A percentile compares a stretch with the other conserved stretches of the same genome.
phyloP scores from a whole-genome alignment of 192 early-diverging fungal genomes.

The Hyaloraphidium curvatum region DNA sequence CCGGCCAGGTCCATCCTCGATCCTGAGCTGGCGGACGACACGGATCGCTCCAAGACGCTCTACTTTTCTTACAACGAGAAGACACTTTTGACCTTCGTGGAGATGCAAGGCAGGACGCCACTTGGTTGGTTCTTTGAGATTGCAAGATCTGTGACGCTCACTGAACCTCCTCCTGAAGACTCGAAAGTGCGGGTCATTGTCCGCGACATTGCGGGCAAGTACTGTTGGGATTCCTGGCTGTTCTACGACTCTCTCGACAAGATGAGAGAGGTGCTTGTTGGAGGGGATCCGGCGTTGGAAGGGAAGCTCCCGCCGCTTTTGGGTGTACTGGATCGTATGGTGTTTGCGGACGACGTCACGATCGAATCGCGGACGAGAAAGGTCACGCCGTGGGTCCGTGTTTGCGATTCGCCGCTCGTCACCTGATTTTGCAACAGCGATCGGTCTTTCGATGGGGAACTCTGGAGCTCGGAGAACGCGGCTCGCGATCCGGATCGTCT shows the following conservation, averaged over 20 bases:
- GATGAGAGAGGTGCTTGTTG: constrained; percentile 6
- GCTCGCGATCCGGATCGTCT: no score
- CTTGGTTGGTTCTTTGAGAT: constrained; percentile 15
- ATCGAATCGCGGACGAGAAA: constrained; percentile 5
- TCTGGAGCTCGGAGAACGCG: no score
- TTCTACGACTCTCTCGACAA: constrained; percentile 37
- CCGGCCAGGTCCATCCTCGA: constrained; percentile 16
- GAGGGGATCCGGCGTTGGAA: no score
- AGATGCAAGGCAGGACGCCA: constrained; percentile 25
- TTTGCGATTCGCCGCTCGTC: not conserved
- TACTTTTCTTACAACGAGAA: constrained; percentile 57
- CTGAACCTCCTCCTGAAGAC: constrained; percentile 8
- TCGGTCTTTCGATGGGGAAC: no score
- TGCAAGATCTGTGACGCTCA: not conserved
- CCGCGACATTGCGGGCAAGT: constrained; percentile 58
- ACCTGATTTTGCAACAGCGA: no score
- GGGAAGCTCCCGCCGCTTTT: constrained; percentile 8
- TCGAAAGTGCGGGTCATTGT: constrained; percentile 38
- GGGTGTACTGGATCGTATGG: constrained; percentile 8
- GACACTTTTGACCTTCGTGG: constrained; percentile 48
- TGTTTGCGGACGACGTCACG: constrained; percentile 10
- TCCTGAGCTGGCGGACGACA: constrained; percentile 7
- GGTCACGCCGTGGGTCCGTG: constrained; percentile 6
- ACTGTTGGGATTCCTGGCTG: constrained; percentile 58
- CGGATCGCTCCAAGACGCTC: constrained; percentile 20